Base-by-base conservation (phyloP, 345 rosid species). In the Populus simonii region DNA sequence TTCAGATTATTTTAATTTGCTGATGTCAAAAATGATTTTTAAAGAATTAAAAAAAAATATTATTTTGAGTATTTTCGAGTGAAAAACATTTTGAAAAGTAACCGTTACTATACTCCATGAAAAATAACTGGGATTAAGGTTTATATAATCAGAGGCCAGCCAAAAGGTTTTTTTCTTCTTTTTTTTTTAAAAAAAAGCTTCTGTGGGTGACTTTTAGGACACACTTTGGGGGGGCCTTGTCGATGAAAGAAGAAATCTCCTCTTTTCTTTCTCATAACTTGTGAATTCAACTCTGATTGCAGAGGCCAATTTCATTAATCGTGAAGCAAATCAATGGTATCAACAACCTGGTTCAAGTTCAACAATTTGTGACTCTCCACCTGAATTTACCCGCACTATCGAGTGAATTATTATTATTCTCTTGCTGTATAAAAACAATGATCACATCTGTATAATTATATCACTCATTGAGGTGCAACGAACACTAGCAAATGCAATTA, bases 301-400 rank as follows among this genome's bases (percentile, higher is more conserved):
- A 93, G 99, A 93, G 80, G 98, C 99, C 10, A 88, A 86, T 74
- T 96, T 93, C 82, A 81, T 96, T 78, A 88, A 87, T 33, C 94
- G 98, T 1, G 92, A 91, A 74, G 84, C 86, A 31, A 87, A 90
- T 78, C 85, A 93, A 61, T 96, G 98, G 99, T 96, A 92, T 85
- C 86, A 57, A 79, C 89, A 96, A 84, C 89, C 92, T 22, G 82
- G 88, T 79, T 93, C 93, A 22, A 65, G 49, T 45, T 45, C 83
- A 18, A 75, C 80, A 71, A 85, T 82, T 39, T 75, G 78, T 12
- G 74, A 72, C 47, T 41, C 88, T 38, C 62, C 79, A 23, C 36
- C 88, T 1, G 86, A 88, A 8, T 72, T 86, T 55, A 78, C 89
- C 17, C 6, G 17, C 35, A 76, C 80, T 57, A 35, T 10, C 17